Evolutionary conservation across 179 eudicot genomes (phyloP).

Genomic region (Silene vulgaris): DNA sequence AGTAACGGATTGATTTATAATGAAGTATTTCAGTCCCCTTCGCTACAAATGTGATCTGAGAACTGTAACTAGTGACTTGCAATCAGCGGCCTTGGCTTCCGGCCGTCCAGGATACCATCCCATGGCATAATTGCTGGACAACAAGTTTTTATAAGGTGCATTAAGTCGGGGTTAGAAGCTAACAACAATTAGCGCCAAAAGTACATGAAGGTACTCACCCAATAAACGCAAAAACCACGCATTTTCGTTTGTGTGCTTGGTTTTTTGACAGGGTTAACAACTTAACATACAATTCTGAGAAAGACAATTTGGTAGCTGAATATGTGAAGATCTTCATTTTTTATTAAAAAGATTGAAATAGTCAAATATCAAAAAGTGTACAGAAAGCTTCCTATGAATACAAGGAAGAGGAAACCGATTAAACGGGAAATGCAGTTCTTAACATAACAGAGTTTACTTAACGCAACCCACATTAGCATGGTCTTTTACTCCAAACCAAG

Average conservation of each 20-base stretch:
- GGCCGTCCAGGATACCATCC: neutral
- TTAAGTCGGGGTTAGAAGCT: too few species aligned
- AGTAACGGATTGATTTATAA: neutral
- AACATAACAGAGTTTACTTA: neutral
- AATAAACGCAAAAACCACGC: too few species aligned
- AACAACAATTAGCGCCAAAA: too few species aligned
- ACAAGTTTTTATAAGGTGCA: too few species aligned
- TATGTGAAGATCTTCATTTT: neutral
- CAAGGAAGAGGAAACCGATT: conserved; percentile 1
- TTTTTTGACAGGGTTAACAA: neutral
- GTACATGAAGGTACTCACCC: too few species aligned
- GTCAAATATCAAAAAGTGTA: neutral
- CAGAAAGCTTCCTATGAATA: conserved; percentile 2
- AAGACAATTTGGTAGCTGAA: neutral
- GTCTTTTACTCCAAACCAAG: conserved; percentile 4
- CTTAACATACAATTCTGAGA: neutral
- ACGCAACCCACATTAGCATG: neutral
- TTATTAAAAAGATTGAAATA: neutral
- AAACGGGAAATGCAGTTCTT: neutral
- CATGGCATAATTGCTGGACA: neutral
- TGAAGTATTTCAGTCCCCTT: neutral
- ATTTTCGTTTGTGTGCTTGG: too few species aligned
- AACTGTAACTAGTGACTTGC: too few species aligned
- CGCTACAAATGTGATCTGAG: neutral
- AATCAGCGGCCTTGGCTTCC: neutral